phyloP scores from a whole-genome alignment of 805 yeast genomes.

The Babjeviella inositovora region DNA sequence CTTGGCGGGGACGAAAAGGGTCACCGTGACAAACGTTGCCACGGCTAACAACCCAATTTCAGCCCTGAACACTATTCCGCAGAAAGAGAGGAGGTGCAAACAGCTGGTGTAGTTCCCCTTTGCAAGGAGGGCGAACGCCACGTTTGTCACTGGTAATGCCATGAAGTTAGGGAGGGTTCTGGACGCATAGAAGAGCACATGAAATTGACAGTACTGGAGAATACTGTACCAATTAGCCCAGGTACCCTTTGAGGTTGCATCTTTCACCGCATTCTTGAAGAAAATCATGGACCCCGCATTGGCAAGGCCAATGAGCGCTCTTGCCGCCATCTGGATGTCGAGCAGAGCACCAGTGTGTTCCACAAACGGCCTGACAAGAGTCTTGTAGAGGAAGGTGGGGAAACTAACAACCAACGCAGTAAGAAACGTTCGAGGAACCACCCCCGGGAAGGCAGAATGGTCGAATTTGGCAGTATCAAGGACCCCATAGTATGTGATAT shows the following conservation, averaged over 20 bases:
- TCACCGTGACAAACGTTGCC: slow-evolving; percentile 25
- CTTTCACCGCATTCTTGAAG: slow-evolving; percentile 23
- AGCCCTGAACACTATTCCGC: slow-evolving; percentile 54
- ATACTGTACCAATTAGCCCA: slow-evolving; percentile 47
- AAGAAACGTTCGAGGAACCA: slow-evolving; percentile 71
- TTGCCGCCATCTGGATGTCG: slow-evolving; percentile 32
- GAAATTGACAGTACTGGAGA: slow-evolving; percentile 58
- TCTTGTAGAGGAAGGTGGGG: slow-evolving; percentile 19
- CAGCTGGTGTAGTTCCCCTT: slow-evolving; percentile 30
- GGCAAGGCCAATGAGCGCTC: slow-evolving; percentile 46
- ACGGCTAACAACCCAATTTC: slow-evolving; percentile 48
- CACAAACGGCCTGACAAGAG: slow-evolving; percentile 2
- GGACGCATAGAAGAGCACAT: slow-evolving; percentile 63
- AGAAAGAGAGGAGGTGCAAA: slow-evolving; percentile 37
- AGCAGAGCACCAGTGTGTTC: slow-evolving; percentile 18
- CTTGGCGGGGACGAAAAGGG: slow-evolving; percentile 27
- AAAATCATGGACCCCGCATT: slow-evolving; percentile 37
- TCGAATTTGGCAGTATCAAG: slow-evolving; percentile 36
- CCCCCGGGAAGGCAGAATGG: slow-evolving; percentile 74
- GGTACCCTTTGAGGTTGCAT: slow-evolving; percentile 5
- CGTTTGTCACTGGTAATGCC: slow-evolving; percentile 57
- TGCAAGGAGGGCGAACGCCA: slow-evolving; percentile 34
- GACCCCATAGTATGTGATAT: slow-evolving; percentile 50
- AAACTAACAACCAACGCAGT: slow-evolving; percentile 46
- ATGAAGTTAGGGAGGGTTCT: slow-evolving; percentile 82